Base-by-base conservation (phyloP, 805 yeast genomes). In the Kodamaea nitidulidarum region DNA sequence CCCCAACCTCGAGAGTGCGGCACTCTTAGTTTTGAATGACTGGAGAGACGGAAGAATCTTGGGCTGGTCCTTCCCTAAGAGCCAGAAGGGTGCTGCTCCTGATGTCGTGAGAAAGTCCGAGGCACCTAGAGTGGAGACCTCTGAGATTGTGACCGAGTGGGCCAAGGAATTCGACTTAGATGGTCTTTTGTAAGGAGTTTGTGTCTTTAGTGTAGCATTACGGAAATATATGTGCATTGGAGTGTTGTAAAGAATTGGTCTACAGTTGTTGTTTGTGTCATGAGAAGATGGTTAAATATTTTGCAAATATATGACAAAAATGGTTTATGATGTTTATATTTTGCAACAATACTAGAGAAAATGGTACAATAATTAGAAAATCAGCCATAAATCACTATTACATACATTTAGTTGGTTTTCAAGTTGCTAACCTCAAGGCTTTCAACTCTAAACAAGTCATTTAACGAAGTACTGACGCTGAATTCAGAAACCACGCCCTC, bases 31-130 rank as follows among this genome's bases (percentile, higher is more conserved):
- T 9, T 71, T 93, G 56, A 87, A 78, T 53, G 98, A 93, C 65
- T 93, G 98, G 98, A 80, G 96, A 65, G 97, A 90, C 61, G 98
- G 98, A 43, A 79, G 93, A 58, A 80, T 93, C 52, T 64, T 82
- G 40, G 95, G 97, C 35, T 93, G 96, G 96, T 79, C 86, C 2
- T 65, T 81, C 51, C 95, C 96, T 36, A 82, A 61, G 43, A 53
- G 62, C 24, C 70, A 80, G 9, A 73, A 74, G 50, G 64, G 64
- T n/a, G 54, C 60, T 32, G 64, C 60, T 15, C 18, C 36, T 14
- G 21, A 27, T 25, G 44, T 65, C 53, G 62, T 57, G 39, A 52
- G 71, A 46, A 54, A 65, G 56, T 56, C 71, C 47, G 65, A 67
- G 55, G 77, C 70, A 7, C 67, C 70, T 25, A 73, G 71, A 45